A percentile compares a stretch with the other conserved stretches of the same genome.
phyloP scores from a whole-genome alignment of 805 yeast species.

The Debaryomyces tyrocola region DNA sequence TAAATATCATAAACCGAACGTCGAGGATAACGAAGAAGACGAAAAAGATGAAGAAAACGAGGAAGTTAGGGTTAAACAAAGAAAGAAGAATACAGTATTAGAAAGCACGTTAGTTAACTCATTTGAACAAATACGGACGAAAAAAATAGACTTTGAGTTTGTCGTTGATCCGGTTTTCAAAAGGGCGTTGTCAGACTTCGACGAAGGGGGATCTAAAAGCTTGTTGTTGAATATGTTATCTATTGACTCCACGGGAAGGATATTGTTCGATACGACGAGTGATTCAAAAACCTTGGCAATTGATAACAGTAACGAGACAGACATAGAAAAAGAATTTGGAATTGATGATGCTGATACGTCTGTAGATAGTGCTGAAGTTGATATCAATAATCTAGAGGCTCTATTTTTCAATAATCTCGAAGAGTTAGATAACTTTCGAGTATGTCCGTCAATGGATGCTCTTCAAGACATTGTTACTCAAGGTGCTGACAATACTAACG shows the following conservation, averaged over 20 bases:
- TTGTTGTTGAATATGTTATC: constrained; percentile 61
- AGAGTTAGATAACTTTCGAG: constrained; percentile 26
- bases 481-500: constrained; percentile 24
- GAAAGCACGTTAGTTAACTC: constrained; percentile 40
- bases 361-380: constrained; percentile 16
- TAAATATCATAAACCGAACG: constrained; percentile 11
- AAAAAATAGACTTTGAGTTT: constrained; percentile 62
- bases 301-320: constrained; percentile 11
- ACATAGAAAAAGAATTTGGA: constrained; percentile 6
- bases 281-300: constrained; percentile 19
- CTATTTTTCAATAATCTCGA: constrained; percentile 20
- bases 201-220: constrained; percentile 81
- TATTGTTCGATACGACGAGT: constrained; percentile 64
- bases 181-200: constrained; percentile 73
- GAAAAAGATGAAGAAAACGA: constrained; percentile 12
- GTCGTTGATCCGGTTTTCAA: constrained; percentile 74
- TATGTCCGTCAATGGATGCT: constrained; percentile 73
- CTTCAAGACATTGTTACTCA: constrained; percentile 56
- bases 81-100: not conserved
- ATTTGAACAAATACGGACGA: constrained; percentile 53
- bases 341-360: constrained; percentile 4
- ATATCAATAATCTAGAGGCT: constrained; percentile 14
- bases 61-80: constrained; percentile 1
- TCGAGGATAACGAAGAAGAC: constrained; percentile 25
- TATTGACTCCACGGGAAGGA: constrained; percentile 52